Base-by-base conservation (phyloP, 345 rosid species). In the Cardamine resedifolia region DNA sequence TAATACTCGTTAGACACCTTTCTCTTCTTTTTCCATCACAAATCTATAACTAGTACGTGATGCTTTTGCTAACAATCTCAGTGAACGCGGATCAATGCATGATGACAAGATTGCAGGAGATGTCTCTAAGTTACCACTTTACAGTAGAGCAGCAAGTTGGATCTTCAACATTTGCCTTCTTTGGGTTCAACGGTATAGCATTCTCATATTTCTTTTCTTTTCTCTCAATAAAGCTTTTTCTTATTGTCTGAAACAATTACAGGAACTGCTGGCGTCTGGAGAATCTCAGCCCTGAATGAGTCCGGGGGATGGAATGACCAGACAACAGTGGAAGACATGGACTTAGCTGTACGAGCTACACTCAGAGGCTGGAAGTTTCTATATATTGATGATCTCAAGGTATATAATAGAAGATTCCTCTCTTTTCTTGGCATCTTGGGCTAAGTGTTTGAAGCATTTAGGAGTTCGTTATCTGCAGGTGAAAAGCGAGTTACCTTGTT, bases 271-370 rank as follows among this genome's bases (percentile, higher is more conserved):
- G 86, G 85, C 6, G 85, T 83, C 8, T 83, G 88, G 87, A 64
- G 79, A 78, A 85, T 83, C 43, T 77, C 72, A 52, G 83, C 91
- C 14, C 60, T 83, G 55, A 61, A 71, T 21, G 86, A 85, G 64
- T 84, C 85, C 0, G 87, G 91, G 3, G 86, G 91, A 34, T 87
- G 89, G 87, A 87, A 81, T 33, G 85, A 87, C 59, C 75, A 82
- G 61, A 85, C 88, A 19, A 86, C 80, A 28, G 88, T 83, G 55
- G 87, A 85, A 71, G 91, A 85, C 70, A 83, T 85, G 91, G 88
- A 87, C 70, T 80, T 85, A 33, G 87, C 89, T 71, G 84, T 83
- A 41, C 70, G 84, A 34, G 86, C 86, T 43, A 83, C 81, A 59
- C 84, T 87, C 20, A 82, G 73, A 70, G 89, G 86, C 67, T 83